Base-by-base conservation (phyloP, 1,284 basidiomycete genomes). In the Trametes polyzona region DNA sequence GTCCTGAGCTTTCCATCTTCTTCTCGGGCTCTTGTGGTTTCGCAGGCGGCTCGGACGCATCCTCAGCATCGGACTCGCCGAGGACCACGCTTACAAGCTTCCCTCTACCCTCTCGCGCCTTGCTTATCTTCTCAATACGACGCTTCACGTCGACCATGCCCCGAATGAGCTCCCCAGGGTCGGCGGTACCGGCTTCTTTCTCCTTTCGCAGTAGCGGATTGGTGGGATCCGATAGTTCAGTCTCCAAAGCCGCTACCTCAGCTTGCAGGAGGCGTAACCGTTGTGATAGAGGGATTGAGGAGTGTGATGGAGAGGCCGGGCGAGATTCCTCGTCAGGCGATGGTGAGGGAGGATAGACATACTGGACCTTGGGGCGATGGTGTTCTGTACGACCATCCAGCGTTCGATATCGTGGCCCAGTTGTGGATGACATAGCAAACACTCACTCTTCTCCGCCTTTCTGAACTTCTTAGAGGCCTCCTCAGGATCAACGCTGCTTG, bases 101-200 rank as follows among this genome's bases (percentile, higher is more conserved):
- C 2, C 81, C 84, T 46, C 89, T 73, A 0, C 86, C 87, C 65
- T 90, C 87, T 55, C 84, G 82, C 4, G 76, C 80, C 66, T 82
- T 83, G 49, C 80, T 78, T 54, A 92, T 84, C 73, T 83, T 86
- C 58, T 87, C 85, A 55, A 92, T 69, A 47, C 90, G 72, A 21
- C 79, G 76, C 59, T 88, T 78, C 12, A 92, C 86, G 64, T 90
- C 90, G 4, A 90, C 86, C 47, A 92, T 71, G 0, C 87, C 89
- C 42, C 84, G 80, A 62, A 92, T 86, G 56, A 93, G 78, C 67
- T 89, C 87, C 6, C 87, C 90, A 0, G 89, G 82, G 67, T 92
- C 88, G 10, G 86, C 79, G 50, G 78, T 77, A n/a, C 79, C 79
- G 37, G 82, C 81, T 50, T 84, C 83, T 11, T 62, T 75, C 67